Evolutionary conservation across 306 rosid genomes (phyloP).

Genomic region (Pueraria montana): DNA sequence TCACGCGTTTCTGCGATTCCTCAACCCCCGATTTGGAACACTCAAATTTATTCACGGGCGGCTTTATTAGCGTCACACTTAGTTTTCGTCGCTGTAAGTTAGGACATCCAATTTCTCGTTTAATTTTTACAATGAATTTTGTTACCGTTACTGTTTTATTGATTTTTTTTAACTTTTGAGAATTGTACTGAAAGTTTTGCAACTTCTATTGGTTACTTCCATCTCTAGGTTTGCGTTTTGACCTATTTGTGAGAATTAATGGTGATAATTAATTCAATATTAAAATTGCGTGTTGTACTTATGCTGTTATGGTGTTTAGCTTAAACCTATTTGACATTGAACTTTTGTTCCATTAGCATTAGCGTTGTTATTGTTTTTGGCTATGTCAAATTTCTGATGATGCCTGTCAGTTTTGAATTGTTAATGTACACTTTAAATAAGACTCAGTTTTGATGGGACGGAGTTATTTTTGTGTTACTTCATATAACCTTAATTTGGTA

Average conservation of each 20-base stretch:
- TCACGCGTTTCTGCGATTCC: conserved; percentile 6
- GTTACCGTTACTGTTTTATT: neutral
- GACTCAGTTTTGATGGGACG: conserved; percentile 1
- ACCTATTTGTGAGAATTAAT: neutral
- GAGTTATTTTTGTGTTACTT: neutral
- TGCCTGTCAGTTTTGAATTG: neutral
- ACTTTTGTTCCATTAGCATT: conserved; percentile 3
- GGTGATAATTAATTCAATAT: conserved; percentile 1
- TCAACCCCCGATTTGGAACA: neutral
- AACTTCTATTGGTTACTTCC: neutral
- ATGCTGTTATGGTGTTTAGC: neutral
- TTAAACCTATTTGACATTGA: neutral
- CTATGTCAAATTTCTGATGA: neutral
- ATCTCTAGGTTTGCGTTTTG: neutral
- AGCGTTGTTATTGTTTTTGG: neutral
- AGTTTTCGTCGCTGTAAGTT: conserved; percentile 46
- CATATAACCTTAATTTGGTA: conserved; percentile 18
- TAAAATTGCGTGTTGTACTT: neutral
- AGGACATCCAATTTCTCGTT: neutral
- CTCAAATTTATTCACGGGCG: neutral
- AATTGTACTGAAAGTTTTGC: neutral
- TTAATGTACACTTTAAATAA: neutral
- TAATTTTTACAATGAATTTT: neutral
- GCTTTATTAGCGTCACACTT: neutral
- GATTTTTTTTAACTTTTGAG: neutral